Evolutionary conservation across 2,329 filamentous ascomycete genomes (phyloP), one percentile per base, ranked within the genome.

Genomic region (Sphaceloma murrayae): DNA sequence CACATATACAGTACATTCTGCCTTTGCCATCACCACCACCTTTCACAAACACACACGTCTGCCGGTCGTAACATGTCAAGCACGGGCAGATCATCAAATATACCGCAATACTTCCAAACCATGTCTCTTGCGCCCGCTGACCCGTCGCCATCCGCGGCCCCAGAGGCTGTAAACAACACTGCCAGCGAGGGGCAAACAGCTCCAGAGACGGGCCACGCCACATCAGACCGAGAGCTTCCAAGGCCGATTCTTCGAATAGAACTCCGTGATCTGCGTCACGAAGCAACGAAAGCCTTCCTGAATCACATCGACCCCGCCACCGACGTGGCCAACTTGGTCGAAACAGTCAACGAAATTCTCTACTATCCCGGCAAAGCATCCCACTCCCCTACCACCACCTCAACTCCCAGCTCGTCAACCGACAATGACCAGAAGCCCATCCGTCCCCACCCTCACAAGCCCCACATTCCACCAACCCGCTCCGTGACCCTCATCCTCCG

Each of bases 401-500:
- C 44, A 24, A 17, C n/a, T 4, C 10, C 27, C 31, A 17, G 7
- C 10, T 24, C 40, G 17, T 4, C 40, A 34, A 16, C 31, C 31
- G 17, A 14, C 14, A 29, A 26, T 11, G 36, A 19, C 9, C 36
- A 40, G 18, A 30, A 24, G 13, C 14, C 36, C 7, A 14, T 45
- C 13, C 42, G 42, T 32, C 42, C 42, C 29, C 30, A 36, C 17
- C 42, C 42, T 5, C 29, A 14, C 42, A 33, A 29, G 14, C 42
- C 42, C 29, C 42, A 45, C 16, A 65, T 74, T 36, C 73, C 75
- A 0, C 69, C 75, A n/a, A 91, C 85, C 7, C 82, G 86, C 48
- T 93, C 85, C 42, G 78, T 96, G 13, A 95, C 88, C 0, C 66
- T 96, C 26, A 72, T 94, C 48, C 69, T 96, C 3, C 77, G 84